phyloP scores from a whole-genome alignment of 495 filamentous ascomycete genomes.

The Letharia columbiana region DNA sequence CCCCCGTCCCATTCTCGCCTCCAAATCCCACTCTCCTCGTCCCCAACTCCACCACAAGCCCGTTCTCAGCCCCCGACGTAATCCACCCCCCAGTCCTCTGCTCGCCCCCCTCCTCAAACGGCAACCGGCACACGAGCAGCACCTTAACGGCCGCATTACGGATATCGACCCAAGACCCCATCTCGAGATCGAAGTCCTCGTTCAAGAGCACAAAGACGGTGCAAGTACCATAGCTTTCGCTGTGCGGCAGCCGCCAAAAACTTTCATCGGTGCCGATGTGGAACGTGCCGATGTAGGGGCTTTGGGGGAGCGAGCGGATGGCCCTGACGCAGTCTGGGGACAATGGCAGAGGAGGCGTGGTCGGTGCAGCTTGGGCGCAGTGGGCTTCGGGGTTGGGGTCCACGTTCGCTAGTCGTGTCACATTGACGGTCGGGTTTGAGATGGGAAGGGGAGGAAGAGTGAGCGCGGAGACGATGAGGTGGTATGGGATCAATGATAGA shows the following conservation, averaged over 20 bases:
- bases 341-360: background rate
- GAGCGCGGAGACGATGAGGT: background rate
- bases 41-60: background rate
- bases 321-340: background rate
- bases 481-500: background rate
- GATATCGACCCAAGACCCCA: background rate
- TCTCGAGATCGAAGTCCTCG: background rate
- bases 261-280: background rate
- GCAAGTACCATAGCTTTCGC: background rate
- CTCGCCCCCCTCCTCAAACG: background rate
- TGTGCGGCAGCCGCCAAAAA: background rate
- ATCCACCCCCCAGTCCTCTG: slow-evolving; percentile 1
- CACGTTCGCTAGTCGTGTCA: background rate
- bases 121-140: background rate
- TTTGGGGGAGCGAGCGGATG: background rate
- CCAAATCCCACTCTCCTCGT: background rate
- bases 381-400: background rate
- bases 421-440: background rate
- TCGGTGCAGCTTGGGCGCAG: background rate
- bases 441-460: background rate
- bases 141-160: background rate
- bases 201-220: background rate
- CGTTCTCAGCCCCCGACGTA: background rate
- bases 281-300: background rate
- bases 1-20: background rate